phyloP scores from a whole-genome alignment of 2,329 filamentous ascomycete genomes.

The Stemphylium lycopersici region DNA sequence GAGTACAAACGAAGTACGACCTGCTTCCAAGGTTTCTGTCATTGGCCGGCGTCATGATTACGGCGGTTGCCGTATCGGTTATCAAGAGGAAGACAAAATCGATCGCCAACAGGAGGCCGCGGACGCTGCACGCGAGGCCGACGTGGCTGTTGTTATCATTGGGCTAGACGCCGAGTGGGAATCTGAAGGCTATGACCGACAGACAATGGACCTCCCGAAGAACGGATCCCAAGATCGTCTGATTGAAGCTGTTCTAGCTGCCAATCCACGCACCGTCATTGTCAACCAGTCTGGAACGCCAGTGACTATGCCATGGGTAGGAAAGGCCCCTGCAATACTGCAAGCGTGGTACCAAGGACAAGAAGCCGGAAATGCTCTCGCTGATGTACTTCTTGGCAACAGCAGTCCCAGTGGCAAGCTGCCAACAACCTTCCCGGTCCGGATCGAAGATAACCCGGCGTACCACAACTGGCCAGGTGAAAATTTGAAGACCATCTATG shows the following conservation, averaged over 20 bases:
- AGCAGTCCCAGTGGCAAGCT: conserved; percentile 78
- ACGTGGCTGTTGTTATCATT: conserved; percentile 78
- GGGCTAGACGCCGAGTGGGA: conserved; percentile 82
- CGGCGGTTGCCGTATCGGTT: conserved; percentile 73
- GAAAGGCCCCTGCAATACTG: conserved; percentile 68
- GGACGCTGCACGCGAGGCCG: conserved; percentile 69
- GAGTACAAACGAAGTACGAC: conserved; percentile 70
- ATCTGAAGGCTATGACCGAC: conserved; percentile 70
- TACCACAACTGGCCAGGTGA: conserved; percentile 77
- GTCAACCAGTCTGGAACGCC: conserved; percentile 80
- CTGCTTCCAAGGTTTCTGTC: conserved; percentile 63
- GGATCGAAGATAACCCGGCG: conserved; percentile 68
- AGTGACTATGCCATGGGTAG: conserved; percentile 72
- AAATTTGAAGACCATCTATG: conserved; percentile 70
- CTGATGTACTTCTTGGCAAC: conserved; percentile 76
- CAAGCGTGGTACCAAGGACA: conserved; percentile 89
- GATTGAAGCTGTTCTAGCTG: conserved; percentile 67
- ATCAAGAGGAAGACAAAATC: conserved; percentile 71
- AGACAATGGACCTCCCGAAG: conserved; percentile 65
- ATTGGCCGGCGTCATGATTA: conserved; percentile 68
- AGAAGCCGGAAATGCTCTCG: conserved; percentile 81
- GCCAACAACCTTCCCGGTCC: conserved; percentile 70
- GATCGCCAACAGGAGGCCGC: conserved; percentile 63
- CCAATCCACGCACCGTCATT: conserved; percentile 71
- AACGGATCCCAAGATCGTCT: conserved; percentile 66